A percentile compares a stretch with the other conserved stretches of the same genome.
phyloP scores from a whole-genome alignment of 2,329 filamentous ascomycete species.

The Apiospora kogelbergensis region DNA sequence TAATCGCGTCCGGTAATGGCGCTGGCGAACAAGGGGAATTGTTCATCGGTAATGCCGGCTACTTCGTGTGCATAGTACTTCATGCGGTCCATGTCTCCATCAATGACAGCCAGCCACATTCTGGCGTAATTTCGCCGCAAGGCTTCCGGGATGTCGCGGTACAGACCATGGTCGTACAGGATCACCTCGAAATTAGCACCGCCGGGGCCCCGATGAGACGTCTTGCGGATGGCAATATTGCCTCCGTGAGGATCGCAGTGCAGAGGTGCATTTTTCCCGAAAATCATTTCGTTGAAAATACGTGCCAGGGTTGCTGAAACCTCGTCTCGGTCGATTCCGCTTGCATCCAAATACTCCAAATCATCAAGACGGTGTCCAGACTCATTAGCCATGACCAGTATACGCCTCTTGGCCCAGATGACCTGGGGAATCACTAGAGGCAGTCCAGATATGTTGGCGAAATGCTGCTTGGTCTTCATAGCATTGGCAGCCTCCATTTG shows the following conservation, averaged over 20 bases:
- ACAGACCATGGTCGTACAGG: slow-evolving; percentile 94
- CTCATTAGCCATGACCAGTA: slow-evolving; percentile 94
- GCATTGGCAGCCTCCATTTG: slow-evolving; percentile 83
- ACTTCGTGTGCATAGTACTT: slow-evolving; percentile 85
- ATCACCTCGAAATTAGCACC: slow-evolving; percentile 88
- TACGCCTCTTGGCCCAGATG: slow-evolving; percentile 83
- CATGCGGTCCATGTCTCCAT: slow-evolving; percentile 84
- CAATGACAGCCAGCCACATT: slow-evolving; percentile 94
- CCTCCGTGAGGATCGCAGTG: slow-evolving; percentile 98
- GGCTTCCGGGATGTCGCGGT: slow-evolving; percentile 81
- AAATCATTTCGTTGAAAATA: slow-evolving; percentile 99
- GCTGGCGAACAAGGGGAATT: slow-evolving; percentile 93
- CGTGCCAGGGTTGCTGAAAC: slow-evolving; percentile 86
- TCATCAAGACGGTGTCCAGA: slow-evolving; percentile 87
- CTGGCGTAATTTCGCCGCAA: slow-evolving; percentile 89
- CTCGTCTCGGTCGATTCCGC: slow-evolving; percentile 90
- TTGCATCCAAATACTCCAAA: slow-evolving; percentile 78
- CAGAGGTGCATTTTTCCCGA: slow-evolving; percentile 80
- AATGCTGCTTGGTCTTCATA: slow-evolving; percentile 75
- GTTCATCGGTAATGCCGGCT: slow-evolving; percentile 81
- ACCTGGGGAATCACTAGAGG: slow-evolving; percentile 89
- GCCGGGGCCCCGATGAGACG: slow-evolving; percentile 54
- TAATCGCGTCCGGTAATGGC: slow-evolving; percentile 96
- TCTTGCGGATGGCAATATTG: slow-evolving; percentile 89
- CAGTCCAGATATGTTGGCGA: slow-evolving; percentile 69